Conservation (phyloP, 768 basidiomycete genomes). For the Leccinum pellstonianum region DNA sequence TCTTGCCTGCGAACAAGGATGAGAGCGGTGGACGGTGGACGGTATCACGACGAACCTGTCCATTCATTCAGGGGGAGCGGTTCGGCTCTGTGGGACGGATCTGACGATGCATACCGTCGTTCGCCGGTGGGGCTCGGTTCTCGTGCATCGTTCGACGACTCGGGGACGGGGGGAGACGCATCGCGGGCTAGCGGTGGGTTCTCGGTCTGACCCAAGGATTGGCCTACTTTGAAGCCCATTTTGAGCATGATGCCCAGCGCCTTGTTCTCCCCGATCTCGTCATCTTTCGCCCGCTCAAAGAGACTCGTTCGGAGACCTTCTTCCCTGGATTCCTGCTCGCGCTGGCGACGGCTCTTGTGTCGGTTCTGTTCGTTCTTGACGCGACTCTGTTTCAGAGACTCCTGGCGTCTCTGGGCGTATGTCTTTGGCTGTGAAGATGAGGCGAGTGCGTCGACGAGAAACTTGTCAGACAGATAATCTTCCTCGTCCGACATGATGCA, state of each 20-base stretch:
- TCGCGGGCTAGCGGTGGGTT: constrained; percentile 5
- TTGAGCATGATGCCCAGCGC: constrained; percentile 90
- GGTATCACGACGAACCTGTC: constrained; percentile 55
- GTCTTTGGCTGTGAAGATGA: constrained; percentile 49
- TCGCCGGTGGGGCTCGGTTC: constrained; percentile 7
- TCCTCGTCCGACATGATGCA: constrained; percentile 66
- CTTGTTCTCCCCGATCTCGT: constrained; percentile 54
- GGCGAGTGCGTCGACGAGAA: constrained; percentile 48
- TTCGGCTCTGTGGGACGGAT: constrained; percentile 49
- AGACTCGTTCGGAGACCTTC: constrained; percentile 79
- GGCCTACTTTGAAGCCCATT: constrained; percentile 89
- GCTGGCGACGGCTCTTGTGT: constrained; percentile 59
- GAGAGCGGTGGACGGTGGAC: constrained; percentile 1
- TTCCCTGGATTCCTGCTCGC: constrained; percentile 71
- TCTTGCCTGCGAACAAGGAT: constrained; percentile 56
- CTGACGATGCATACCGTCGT: constrained; percentile 1
- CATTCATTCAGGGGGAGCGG: constrained; percentile 80
- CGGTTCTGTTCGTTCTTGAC: constrained; percentile 68
- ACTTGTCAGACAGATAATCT: constrained; percentile 89
- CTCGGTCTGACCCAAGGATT: constrained; percentile 58
- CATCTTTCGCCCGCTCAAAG: constrained; percentile 69
- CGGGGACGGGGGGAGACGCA: constrained; percentile 2
- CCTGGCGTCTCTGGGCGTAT: constrained; percentile 69
- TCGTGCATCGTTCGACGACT: background rate
- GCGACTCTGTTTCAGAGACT: constrained; percentile 55